Evolutionary conservation across 2,329 filamentous ascomycete genomes (phyloP).

Genomic region (Rhexocercosporidium sp.): DNA sequence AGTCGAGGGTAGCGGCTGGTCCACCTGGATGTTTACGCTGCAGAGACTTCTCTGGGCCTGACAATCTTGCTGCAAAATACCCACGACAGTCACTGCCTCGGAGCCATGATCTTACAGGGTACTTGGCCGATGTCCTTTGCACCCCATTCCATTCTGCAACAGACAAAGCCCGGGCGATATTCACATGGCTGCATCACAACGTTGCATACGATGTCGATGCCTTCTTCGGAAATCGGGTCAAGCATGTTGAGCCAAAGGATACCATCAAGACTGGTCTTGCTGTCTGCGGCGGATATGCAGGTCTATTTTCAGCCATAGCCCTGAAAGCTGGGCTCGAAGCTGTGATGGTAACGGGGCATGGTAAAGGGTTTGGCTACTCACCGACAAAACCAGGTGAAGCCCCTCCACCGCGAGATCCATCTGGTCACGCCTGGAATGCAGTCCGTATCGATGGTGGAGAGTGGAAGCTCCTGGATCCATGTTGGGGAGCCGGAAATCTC

Average conservation of each 20-base stretch:
- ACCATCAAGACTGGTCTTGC: conserved; percentile 80
- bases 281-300: conserved; percentile 91
- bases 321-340: conserved; percentile 79
- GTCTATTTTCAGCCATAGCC: conserved; percentile 79
- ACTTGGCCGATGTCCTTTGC: conserved; percentile 80
- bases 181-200: conserved; percentile 96
- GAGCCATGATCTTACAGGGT: conserved; percentile 64
- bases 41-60: conserved; percentile 84
- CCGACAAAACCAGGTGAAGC: conserved; percentile 66
- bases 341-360: conserved; percentile 76
- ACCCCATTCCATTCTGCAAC: conserved; percentile 79
- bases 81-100: conserved; percentile 73
- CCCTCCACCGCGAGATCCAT: conserved; percentile 65
- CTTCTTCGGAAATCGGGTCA: conserved; percentile 76
- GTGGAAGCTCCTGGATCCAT: conserved; percentile 88
- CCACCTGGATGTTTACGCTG: conserved; percentile 74
- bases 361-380: conserved; percentile 82
- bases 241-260: conserved; percentile 69
- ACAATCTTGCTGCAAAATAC: conserved; percentile 77
- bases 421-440: conserved; percentile 89
- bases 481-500: conserved; percentile 88
- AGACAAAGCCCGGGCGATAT: conserved; percentile 91
- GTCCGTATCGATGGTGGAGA: conserved; percentile 83
- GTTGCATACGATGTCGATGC: conserved; percentile 81
- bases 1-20: conserved; percentile 28